Base-by-base conservation (phyloP, 352 stramenopile species). In the Phytophthora crassamura region DNA sequence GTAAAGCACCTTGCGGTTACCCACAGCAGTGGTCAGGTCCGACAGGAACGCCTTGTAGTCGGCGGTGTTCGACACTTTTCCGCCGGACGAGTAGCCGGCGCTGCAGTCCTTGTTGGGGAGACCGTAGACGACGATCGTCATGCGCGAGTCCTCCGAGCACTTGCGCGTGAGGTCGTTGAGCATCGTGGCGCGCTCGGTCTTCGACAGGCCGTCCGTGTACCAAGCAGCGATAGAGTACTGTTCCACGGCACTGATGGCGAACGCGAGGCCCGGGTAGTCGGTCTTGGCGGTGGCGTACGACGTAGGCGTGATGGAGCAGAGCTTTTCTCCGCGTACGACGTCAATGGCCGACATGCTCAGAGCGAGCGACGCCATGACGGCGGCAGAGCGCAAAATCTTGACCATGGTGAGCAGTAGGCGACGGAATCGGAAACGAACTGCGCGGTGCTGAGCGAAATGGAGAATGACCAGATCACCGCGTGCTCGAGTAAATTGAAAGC, bases 31-130 rank as follows among this genome's bases (percentile, higher is more conserved):
- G 4, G 69, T 67, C 10, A 93, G 64, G 12, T 64, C 55, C 33
- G 59, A 48, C 5, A 93, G 15, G 50, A 89, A 93, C 22, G 46
- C 20, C 51, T 67, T 55, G 56, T 93, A 93, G 46, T 77, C 59
- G 0, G 53, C 70, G 0, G 73, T 69, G 43, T 69, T 87, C 28
- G 62, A 64, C 42, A 88, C 75, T 7, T 45, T 74, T 22, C 70
- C 71, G 0, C 46, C 69, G 1, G 59, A 72, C 38, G 84, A 93
- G n/a, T 76, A 77, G 2, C 69, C 66, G 14, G 69, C 73, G n/a
- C 69, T 61, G 58, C 86, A 94, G 61, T 94, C 86, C 64, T 94
- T 94, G 63, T 84, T 82, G 33, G 86, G 86, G 35, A 94, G 67
- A 14, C 78, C 86, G 51, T 94, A 92, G 4, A 94, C 80, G 10